Percentiles rank a stretch among this genome's conserved stretches.
Evolutionary conservation across 768 basidiomycete genomes (phyloP).

Genomic region (Lentinula lateritia): DNA sequence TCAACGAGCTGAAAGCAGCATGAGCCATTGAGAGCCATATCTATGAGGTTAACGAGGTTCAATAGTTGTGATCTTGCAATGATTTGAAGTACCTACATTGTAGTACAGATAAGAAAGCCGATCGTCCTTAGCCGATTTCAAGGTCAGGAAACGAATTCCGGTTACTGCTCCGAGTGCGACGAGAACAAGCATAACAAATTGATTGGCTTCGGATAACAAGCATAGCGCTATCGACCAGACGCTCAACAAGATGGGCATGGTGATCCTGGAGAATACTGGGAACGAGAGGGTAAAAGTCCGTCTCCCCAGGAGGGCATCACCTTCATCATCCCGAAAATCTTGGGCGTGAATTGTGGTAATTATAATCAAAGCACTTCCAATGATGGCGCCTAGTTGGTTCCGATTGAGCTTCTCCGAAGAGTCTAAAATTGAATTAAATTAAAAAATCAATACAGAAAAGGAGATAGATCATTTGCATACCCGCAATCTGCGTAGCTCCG

Average conservation of each 20-base stretch:
- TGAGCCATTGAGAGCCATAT: background rate
- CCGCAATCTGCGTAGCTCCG: constrained; percentile 11
- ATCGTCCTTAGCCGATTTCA: background rate
- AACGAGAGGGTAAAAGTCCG: constrained; percentile 24
- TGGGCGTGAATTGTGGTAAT: constrained; percentile 31
- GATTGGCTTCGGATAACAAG: background rate
- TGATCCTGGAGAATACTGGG: constrained; percentile 23
- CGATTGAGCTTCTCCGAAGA: background rate
- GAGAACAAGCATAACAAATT: background rate
- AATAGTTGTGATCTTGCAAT: background rate
- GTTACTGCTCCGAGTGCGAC: background rate
- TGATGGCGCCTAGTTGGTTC: background rate
- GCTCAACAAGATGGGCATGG: background rate
- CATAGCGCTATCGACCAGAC: background rate
- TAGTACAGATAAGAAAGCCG: constrained; percentile 1
- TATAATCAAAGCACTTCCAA: constrained; percentile 22
- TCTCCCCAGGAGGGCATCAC: constrained; percentile 23
- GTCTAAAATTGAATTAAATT: background rate
- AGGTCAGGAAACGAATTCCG: background rate
- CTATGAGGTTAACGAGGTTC: background rate
- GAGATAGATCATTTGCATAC: constrained; percentile 10
- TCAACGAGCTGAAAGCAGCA: background rate
- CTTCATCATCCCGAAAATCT: constrained; percentile 27
- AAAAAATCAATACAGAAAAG: background rate
- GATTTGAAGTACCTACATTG: background rate